Evolutionary conservation across 2,329 filamentous ascomycete genomes (phyloP), one percentile per base, ranked within the genome.

Genomic region (Rhexocercosporidium sp.): DNA sequence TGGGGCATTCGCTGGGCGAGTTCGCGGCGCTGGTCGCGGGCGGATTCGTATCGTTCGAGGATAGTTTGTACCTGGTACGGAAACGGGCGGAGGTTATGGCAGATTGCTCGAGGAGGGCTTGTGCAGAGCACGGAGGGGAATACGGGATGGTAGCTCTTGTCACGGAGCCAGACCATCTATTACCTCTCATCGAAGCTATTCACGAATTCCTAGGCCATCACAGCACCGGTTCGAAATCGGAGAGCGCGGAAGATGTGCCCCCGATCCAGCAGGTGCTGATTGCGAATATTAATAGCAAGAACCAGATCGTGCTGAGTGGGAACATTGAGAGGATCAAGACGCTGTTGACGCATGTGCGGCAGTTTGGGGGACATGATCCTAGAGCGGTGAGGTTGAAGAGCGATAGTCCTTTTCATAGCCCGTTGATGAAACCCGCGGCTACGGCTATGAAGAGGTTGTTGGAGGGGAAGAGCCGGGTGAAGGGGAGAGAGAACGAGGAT

Each of bases 101-200:
- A 3, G 85, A 89, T 53, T 94, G 92, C 73, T 94, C 92, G 8
- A 82, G 82, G 72, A 82, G 85, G 27, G 92, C 92, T 4, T 83
- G 86, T 14, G 84, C 88, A 68, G 80, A 87, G 69, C 88, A 90
- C 70, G 92, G 92, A 65, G 92, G 92, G 71, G 92, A 94, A 73
- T 96, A 96, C 75, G 95, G 95, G 76, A 98, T 98, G 95, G 90
- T 97, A 2, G 95, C 95, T 4, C 82, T 97, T 12, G 90, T 98
- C 8, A 97, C 93, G 66, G 94, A 97, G 77, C 90, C 93, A 3
- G 86, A 90, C 70, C 92, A 93, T 77, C 85, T 97, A 66, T 80
- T 83, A 14, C 79, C 83, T 5, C 83, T 97, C 62, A 87, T 97
- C 66, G 84, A 85, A 65, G 89, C 91, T 2, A 92, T 97, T 67